Base-by-base conservation (phyloP, 108 stramenopile genomes). In the Conticribra guillardii region DNA sequence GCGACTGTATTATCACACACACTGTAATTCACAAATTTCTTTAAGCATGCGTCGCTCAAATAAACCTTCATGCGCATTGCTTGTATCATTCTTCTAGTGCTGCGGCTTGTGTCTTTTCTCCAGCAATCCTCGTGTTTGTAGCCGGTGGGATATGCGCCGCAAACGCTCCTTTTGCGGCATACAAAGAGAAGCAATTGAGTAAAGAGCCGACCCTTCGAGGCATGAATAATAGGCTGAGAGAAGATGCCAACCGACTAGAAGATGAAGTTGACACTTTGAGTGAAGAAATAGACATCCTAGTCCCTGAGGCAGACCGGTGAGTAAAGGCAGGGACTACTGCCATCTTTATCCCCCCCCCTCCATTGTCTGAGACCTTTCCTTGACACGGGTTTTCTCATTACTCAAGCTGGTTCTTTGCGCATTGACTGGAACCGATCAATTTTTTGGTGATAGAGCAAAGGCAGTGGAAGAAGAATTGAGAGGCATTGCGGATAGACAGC, bases 391-490 rank as follows among this genome's bases (percentile, higher is more conserved):
- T n/a, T n/a, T n/a, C n/a, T n/a, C n/a, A n/a, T n/a, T 59, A 17
- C 21, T 16, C 33, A 18, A 34, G 31, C 2, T 2, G 5, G 5
- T 24, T 5, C 15, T 8, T 11, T 59, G 57, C 33, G 5, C 21
- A 59, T 34, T 59, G 57, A 59, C n/a, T n/a, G n/a, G n/a, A n/a
- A n/a, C n/a, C n/a, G n/a, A n/a, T n/a, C n/a, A n/a, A n/a, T n/a
- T 53, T 11, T 50, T 19, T 3, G n/a, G 28, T 22, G 18, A 8
- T 24, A 80, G 79, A 54, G 79, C 71, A 22, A 55, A 60, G 2
- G 54, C 19, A 28, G 62, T 80, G 23, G 79, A 80, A 64, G 71
- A 63, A 53, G 47, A 80, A 18, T 69, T 80, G 56, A 55, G 67
- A 58, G 54, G 18, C 3, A 69, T 73, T 52, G 67, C 79, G 9